Evolutionary conservation across 2,329 filamentous ascomycete species (phyloP), one percentile per base, ranked within the genome.

Genomic region (Ophiocordyceps sinensis): DNA sequence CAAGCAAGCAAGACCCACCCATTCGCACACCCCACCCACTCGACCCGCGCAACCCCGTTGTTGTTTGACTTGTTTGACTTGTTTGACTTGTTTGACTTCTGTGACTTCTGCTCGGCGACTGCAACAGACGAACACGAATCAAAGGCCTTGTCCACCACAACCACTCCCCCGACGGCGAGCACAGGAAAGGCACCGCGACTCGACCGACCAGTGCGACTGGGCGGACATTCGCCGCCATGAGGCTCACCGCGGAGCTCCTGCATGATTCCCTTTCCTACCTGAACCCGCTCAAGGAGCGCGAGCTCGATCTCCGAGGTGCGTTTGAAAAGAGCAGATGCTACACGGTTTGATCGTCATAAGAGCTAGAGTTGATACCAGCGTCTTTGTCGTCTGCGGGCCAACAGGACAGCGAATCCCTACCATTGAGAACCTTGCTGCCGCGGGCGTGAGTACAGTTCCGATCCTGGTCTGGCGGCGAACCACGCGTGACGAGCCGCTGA

Each of bases 291-390:
- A 94, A 91, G 70, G 91, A 98, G 75, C 86, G 91, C 65, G 91
- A 98, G 77, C 79, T 98, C 63, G 88, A 96, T 73, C 85, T 98
- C 57, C 81, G 91, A 94, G 91, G 91, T 96, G 84, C 79, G 87
- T 75, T 66, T 56, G 83, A 83, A 86, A 94, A 86, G 86, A 79
- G 73, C 85, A 89, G 87, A 91, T 94, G 78, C 86, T 94, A 85
- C 85, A 87, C 78, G 53, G 38, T 44, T 44, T 38, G 45, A 36
- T 39, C 38, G 43, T 38, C 19, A 28, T 31, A 58, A 56, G 44
- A 59, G 60, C 79, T 75, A 85, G 73, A 77, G 76, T 89, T 91
- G 81, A 93, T 88, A 83, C 67, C 76, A 72, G 72, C 60, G 66
- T 67, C 60, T 64, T 56, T 52, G 53, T 50, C 51, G 55, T 56